Conservation (phyloP, 2,329 filamentous ascomycete genomes). For the Sporothrix variecibatus region DNA sequence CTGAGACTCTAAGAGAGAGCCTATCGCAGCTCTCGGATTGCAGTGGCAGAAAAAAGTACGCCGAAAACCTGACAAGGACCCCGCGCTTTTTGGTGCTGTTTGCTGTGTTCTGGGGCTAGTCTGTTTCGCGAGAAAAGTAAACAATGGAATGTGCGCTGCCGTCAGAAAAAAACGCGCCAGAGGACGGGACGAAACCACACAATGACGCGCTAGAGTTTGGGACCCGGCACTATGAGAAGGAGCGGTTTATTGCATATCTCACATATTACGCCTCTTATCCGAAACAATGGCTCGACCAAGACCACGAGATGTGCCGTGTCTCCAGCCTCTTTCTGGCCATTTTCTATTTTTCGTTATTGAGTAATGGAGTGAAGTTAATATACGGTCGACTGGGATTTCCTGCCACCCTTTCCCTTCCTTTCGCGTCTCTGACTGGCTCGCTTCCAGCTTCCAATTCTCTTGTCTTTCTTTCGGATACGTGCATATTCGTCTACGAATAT, state of each 20-base stretch:
- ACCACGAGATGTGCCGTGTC: background rate
- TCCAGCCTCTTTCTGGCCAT: background rate
- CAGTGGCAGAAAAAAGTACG: constrained; percentile 6
- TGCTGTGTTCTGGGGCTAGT: background rate
- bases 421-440: background rate
- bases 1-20: background rate
- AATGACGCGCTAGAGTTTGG: background rate
- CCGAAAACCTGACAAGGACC: background rate
- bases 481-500: constrained; percentile 16
- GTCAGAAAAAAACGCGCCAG: constrained; percentile 14
- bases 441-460: background rate
- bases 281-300: background rate
- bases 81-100: background rate
- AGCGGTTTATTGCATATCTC: background rate
- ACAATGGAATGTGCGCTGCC: constrained; percentile 12
- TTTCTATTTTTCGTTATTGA: background rate
- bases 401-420: background rate
- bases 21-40: constrained; percentile 14
- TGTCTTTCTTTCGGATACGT: background rate
- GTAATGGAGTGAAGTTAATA: background rate
- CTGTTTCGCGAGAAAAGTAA: constrained; percentile 27
- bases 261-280: background rate
- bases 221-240: background rate
- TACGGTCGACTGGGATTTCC: constrained; percentile 1
- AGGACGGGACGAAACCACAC: constrained; percentile 15